Evolutionary conservation across 192 early-diverging fungal species (phyloP).

Genomic region (Kickxella alabastrina): DNA sequence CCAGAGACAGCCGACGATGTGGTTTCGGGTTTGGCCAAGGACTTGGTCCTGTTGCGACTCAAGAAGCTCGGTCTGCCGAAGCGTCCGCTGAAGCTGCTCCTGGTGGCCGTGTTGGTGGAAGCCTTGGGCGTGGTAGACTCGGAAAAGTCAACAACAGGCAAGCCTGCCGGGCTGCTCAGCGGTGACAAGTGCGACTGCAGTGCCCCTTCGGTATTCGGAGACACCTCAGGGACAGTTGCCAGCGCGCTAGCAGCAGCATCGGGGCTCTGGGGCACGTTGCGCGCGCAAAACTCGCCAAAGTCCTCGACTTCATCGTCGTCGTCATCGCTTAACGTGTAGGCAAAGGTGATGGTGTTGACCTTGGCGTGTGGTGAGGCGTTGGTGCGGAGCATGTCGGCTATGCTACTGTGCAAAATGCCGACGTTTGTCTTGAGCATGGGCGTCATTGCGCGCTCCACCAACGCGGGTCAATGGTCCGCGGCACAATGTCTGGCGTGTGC

Average conservation of each 20-base stretch:
- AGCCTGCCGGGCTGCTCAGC: conserved; percentile 23
- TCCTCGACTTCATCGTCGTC: conserved; percentile 8
- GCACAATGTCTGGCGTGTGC: conserved; percentile 47
- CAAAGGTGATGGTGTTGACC: too few relatives aligned
- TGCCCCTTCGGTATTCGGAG: conserved; percentile 1
- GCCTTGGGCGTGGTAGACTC: not conserved
- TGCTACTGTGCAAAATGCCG: conserved; percentile 11
- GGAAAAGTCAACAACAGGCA: not conserved
- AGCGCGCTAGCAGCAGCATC: not conserved
- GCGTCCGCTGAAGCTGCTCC: conserved; percentile 14
- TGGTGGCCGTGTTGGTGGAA: not conserved
- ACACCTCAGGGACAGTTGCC: not conserved
- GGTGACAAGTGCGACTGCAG: conserved; percentile 30
- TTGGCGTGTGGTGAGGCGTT: too few relatives aligned
- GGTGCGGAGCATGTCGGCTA: not conserved
- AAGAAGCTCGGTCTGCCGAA: conserved; percentile 16
- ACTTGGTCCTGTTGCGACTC: conserved; percentile 11
- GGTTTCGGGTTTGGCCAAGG: conserved; percentile 1
- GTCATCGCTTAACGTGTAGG: not conserved
- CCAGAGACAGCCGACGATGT: conserved; percentile 16
- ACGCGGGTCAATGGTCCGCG: conserved; percentile 39
- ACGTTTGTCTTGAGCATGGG: conserved; percentile 48
- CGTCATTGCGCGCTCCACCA: conserved; percentile 52
- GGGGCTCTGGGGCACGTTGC: not conserved
- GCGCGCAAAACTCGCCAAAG: not conserved